Evolutionary conservation across 495 filamentous ascomycete species (phyloP).

Genomic region (Aspergillus sparsus): DNA sequence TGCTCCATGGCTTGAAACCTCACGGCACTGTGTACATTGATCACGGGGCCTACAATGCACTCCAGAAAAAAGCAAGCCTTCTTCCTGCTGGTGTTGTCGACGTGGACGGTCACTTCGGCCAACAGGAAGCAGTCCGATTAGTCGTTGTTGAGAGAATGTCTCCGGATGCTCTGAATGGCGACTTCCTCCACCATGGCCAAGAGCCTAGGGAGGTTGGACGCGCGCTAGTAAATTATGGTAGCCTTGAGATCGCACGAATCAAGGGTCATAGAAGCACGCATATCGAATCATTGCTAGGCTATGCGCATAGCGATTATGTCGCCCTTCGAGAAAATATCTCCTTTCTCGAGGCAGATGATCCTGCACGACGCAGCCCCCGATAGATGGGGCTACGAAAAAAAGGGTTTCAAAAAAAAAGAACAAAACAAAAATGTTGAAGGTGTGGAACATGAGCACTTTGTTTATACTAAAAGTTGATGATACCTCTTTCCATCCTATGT

Average conservation of each 20-base stretch:
- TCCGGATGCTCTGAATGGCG: slow-evolving; percentile 41
- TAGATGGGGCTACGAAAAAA: too few species aligned
- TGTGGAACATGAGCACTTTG: slow-evolving; percentile 1
- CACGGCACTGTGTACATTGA: slow-evolving; percentile 94
- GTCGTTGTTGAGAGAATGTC: slow-evolving; percentile 66
- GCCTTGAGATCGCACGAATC: slow-evolving; percentile 76
- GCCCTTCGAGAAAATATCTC: slow-evolving; percentile 86
- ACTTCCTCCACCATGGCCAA: slow-evolving; percentile 45
- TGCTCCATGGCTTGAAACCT: slow-evolving; percentile 89
- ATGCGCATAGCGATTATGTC: slow-evolving; percentile 93
- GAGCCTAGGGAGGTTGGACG: slow-evolving; percentile 78
- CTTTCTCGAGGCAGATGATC: slow-evolving; percentile 55
- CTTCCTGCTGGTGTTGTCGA: slow-evolving; percentile 89
- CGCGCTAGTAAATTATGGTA: slow-evolving; percentile 92
- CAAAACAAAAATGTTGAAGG: neutral
- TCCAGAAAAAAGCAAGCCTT: slow-evolving; percentile 80
- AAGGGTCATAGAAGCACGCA: slow-evolving; percentile 80
- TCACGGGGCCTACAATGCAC: slow-evolving; percentile 76
- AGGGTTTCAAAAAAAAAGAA: too few species aligned
- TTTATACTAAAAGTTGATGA: slow-evolving; percentile 13
- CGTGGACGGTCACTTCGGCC: slow-evolving; percentile 81
- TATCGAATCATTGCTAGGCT: slow-evolving; percentile 77
- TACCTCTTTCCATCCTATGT: slow-evolving; percentile 6
- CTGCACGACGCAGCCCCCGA: neutral
- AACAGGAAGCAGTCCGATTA: slow-evolving; percentile 87